phyloP scores from a whole-genome alignment of 2,329 filamentous ascomycete species.

The Didymella sp. region DNA sequence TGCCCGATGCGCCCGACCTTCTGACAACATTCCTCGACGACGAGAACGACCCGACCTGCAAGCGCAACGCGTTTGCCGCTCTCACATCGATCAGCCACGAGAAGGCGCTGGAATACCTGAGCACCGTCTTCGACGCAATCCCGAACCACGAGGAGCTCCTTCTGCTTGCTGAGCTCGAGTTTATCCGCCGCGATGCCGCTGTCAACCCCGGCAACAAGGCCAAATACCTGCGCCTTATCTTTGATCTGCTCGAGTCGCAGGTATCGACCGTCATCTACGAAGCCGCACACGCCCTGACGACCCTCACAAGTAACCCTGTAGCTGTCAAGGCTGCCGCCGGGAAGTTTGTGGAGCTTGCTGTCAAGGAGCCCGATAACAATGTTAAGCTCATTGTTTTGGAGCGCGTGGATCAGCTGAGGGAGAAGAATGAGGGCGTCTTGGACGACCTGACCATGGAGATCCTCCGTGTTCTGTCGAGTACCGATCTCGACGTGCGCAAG shows the following conservation, averaged over 20 bases:
- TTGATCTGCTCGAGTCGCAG: slow-evolving; percentile 91
- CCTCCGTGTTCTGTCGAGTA: slow-evolving; percentile 89
- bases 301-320: slow-evolving; percentile 93
- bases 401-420: slow-evolving; percentile 84
- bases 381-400: slow-evolving; percentile 98
- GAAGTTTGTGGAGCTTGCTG: slow-evolving; percentile 96
- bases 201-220: slow-evolving; percentile 96
- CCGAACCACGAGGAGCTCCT: slow-evolving; percentile 93
- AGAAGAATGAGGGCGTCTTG: slow-evolving; percentile 87
- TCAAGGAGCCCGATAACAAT: slow-evolving; percentile 98
- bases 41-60: slow-evolving; percentile 94
- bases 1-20: slow-evolving; percentile 93
- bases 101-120: slow-evolving; percentile 86
- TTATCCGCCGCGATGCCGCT: slow-evolving; percentile 96
- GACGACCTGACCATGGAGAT: slow-evolving; percentile 98
- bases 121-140: slow-evolving; percentile 88
- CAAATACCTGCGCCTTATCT: slow-evolving; percentile 90
- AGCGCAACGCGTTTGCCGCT: slow-evolving; percentile 95
- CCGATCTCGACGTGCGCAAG: slow-evolving; percentile 92
- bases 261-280: slow-evolving; percentile 97
- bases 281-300: slow-evolving; percentile 91
- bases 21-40: slow-evolving; percentile 87
- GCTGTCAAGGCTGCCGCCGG: slow-evolving; percentile 94
- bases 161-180: slow-evolving; percentile 92
- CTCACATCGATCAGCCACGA: slow-evolving; percentile 91